Evolutionary conservation across 2,329 filamentous ascomycete genomes (phyloP).

Genomic region (Diaporthe sp.): DNA sequence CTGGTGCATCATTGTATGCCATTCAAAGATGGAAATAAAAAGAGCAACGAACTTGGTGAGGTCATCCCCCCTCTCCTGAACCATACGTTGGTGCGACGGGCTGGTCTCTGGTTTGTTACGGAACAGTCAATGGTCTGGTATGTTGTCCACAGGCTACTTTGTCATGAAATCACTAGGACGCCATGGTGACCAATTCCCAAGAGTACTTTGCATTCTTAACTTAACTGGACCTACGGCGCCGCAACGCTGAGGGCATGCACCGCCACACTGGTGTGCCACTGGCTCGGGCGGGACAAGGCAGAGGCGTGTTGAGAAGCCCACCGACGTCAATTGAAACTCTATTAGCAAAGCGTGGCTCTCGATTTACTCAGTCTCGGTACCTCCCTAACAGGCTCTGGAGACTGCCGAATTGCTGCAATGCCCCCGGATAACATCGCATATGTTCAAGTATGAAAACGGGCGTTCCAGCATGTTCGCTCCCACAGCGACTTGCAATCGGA

Average conservation of each 20-base stretch:
- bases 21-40: background rate
- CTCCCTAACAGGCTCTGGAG: background rate
- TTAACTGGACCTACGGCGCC: background rate
- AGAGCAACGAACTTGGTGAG: background rate
- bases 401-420: background rate
- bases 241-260: background rate
- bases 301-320: background rate
- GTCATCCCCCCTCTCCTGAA: background rate
- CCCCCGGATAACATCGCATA: no score
- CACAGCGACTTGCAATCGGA: background rate
- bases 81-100: background rate
- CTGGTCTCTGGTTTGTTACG: no score
- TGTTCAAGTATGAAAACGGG: background rate
- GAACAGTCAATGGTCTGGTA: no score
- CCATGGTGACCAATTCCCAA: no score
- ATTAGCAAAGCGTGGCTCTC: background rate
- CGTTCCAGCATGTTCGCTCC: background rate
- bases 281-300: background rate
- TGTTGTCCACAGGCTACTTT: no score
- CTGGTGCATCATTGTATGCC: no score
- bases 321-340: background rate
- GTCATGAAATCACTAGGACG: no score
- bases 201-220: no score
- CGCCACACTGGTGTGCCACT: background rate
- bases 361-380: background rate